phyloP scores from a whole-genome alignment of 2,329 filamentous ascomycete genomes.

The Xylaria digitata region DNA sequence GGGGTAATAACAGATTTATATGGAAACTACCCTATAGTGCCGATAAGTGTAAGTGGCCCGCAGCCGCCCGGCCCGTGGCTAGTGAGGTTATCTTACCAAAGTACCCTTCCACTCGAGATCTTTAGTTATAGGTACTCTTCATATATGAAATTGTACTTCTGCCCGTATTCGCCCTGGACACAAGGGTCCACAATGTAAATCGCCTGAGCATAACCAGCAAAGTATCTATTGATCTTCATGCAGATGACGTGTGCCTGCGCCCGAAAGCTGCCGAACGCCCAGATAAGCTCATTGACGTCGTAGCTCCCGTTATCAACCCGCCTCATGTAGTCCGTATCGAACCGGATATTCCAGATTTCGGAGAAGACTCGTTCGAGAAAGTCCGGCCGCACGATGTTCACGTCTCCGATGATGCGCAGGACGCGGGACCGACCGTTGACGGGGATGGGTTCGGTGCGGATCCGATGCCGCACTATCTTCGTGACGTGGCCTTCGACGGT shows the following conservation, averaged over 20 bases:
- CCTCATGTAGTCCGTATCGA: conserved; percentile 20
- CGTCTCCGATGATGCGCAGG: conserved; percentile 23
- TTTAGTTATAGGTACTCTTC: background rate
- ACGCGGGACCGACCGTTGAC: conserved; percentile 30
- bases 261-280: conserved; percentile 31
- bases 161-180: background rate
- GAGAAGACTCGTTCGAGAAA: conserved; percentile 1
- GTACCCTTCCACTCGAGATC: background rate
- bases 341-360: conserved; percentile 4
- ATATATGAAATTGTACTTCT: background rate
- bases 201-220: background rate
- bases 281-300: conserved; percentile 8
- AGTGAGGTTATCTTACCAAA: too few relatives aligned
- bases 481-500: background rate
- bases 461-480: conserved; percentile 10
- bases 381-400: conserved; percentile 9
- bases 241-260: conserved; percentile 24
- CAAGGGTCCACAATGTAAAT: conserved; percentile 26
- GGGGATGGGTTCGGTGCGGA: conserved; percentile 3
- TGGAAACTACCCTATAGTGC: too few relatives aligned
- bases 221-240: background rate
- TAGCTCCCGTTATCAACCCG: background rate
- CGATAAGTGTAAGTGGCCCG: too few relatives aligned
- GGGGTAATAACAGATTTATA: too few relatives aligned
- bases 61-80: too few relatives aligned